Evolutionary conservation across 371 early-diverging fungal genomes (phyloP).

Genomic region (Choanephora cucurbitarum): DNA sequence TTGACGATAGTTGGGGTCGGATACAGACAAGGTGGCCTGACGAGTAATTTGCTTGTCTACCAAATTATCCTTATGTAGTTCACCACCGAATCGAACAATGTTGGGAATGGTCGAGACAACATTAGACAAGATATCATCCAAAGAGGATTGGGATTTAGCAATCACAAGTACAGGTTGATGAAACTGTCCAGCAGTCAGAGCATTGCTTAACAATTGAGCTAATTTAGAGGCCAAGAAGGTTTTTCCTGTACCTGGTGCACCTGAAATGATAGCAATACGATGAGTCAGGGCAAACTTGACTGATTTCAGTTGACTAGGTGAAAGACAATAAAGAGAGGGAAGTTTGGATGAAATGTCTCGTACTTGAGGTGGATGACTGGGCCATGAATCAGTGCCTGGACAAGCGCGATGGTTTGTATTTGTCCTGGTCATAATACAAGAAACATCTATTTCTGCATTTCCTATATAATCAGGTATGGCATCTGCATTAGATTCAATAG

Average conservation of each 20-base stretch:
- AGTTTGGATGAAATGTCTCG: conserved; percentile 10
- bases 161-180: conserved; percentile 40
- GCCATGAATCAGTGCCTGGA: conserved; percentile 29
- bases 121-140: conserved; percentile 29
- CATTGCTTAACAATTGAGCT: conserved; percentile 29
- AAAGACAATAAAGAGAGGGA: conserved; percentile 28
- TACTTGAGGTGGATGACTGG: conserved; percentile 9
- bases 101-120: conserved; percentile 21
- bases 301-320: conserved; percentile 39
- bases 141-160: conserved; percentile 24
- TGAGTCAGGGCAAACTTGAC: conserved; percentile 36
- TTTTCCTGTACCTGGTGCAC: conserved; percentile 46
- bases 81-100: conserved; percentile 32
- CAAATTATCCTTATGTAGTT: conserved; percentile 11
- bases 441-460: conserved; percentile 29
- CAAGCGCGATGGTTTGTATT: conserved; percentile 8
- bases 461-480: conserved; percentile 32
- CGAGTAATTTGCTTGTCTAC: conserved; percentile 19
- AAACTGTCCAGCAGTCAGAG: conserved; percentile 25
- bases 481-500: conserved; percentile 12
- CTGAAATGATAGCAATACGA: conserved; percentile 38
- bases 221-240: conserved; percentile 40
- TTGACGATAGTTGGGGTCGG: conserved; percentile 29
- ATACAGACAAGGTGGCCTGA: conserved; percentile 4
- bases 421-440: conserved; percentile 24